A percentile compares a stretch with the other conserved stretches of the same genome.
Conservation (phyloP, 192 early-diverging fungal species). For the Entophlyctis luteolus region DNA sequence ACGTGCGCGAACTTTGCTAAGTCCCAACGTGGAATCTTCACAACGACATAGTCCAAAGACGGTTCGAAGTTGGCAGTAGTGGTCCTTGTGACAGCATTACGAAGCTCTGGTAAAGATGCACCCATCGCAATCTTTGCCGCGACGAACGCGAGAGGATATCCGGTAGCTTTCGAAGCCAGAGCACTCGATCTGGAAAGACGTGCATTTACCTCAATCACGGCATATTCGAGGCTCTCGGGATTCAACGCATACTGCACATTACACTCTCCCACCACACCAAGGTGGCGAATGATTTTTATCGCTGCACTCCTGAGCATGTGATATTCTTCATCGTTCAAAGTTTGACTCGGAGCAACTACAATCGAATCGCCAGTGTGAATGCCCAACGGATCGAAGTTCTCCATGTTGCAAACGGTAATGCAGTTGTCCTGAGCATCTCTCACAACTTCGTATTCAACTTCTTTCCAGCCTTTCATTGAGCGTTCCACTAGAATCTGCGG, state of each 20-base stretch:
- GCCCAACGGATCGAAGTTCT: conserved; percentile 98
- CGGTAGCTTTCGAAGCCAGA: conserved; percentile 95
- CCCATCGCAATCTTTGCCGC: conserved; percentile 97
- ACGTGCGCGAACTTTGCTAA: conserved; percentile 92
- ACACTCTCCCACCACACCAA: conserved; percentile 97
- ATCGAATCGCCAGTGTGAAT: conserved; percentile 99
- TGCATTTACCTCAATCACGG: conserved; percentile 96
- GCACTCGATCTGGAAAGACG: conserved; percentile 82
- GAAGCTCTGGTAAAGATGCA: conserved; percentile 76
- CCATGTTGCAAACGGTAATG: conserved; percentile 99
- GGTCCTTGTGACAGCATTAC: conserved; percentile 86
- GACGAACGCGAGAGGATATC: conserved; percentile 91
- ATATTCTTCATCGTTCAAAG: conserved; percentile 93
- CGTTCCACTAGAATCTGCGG: conserved; percentile 93
- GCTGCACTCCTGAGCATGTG: conserved; percentile 93
- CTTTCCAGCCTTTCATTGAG: conserved; percentile 99
- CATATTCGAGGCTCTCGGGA: conserved; percentile 82
- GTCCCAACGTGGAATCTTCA: conserved; percentile 98
- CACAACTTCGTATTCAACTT: conserved; percentile 98
- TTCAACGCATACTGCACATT: conserved; percentile 97
- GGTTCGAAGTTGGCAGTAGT: conserved; percentile 98
- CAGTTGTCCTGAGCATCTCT: conserved; percentile 96
- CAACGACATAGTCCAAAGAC: conserved; percentile 89
- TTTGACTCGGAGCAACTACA: conserved; percentile 94
- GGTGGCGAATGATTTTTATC: conserved; percentile 90